Evolutionary conservation across 495 filamentous ascomycete genomes (phyloP), one percentile per base, ranked within the genome.

Genomic region (Niebla homalea): DNA sequence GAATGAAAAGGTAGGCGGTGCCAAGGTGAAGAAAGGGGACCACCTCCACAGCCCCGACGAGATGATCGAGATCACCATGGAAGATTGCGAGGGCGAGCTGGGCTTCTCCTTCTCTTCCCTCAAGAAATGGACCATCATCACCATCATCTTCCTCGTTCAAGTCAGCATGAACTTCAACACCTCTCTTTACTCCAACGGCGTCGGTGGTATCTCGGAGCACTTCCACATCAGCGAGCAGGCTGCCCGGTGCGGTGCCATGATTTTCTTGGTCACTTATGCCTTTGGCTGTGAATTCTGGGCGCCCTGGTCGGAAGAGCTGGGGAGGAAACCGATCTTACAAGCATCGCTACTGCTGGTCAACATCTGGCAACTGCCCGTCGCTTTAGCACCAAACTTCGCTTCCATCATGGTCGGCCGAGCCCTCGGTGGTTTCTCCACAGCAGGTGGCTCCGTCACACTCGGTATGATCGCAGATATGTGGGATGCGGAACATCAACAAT

Each of bases 271-370:
- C 38, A 55, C 75, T 0, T 83, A 81, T 55, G 77, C 76, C 6
- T 80, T 83, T 54, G 79, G 77, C 21, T 80, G 79, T 63, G 79
- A 83, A 54, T 66, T 83, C 0, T 81, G 79, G 79, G 78, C 79
- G 1, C 78, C 79, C 0, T 83, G 78, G 78, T 77, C 72, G 52
- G 79, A 83, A 49, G 78, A 82, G 44, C 60, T 76, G 42, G 78
- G 78, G 12, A 73, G 78, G 12, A 73, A 71, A 59, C 70, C 70
- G 0, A 71, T 80, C 36, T 62, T 79, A 16, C 78, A 81, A 57
- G 38, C 63, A 0, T 75, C 69, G 49, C 56, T 82, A 26, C 68
- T 78, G 39, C 60, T 81, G 1, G 77, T 82, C 57, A 82, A 82
- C 41, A 56, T 78, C 39, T 81, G 64, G 61, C 76, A 79, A 35